Base-by-base conservation (phyloP, 1,139 yeast genomes). In the Saccharomyces hybrid region DNA sequence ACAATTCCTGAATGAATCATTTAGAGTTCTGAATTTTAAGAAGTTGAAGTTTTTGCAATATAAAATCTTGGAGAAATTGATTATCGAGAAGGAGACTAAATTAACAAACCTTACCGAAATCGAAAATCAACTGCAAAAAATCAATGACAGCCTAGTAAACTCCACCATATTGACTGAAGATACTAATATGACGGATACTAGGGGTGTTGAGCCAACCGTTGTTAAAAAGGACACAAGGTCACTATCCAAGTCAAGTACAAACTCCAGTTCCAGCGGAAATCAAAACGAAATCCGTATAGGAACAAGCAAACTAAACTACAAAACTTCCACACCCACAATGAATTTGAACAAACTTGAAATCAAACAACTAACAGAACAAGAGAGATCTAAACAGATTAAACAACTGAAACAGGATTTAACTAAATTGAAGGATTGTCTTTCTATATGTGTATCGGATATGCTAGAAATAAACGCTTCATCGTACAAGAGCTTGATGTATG, bases 1-100 rank as follows among this genome's bases (percentile, higher is more conserved):
- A n/a, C 90, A 88, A 64, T 83, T 85, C 64, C 80, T 93, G 0
- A 75, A 78, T n/a, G 86, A 85, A 2, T 80, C 87, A 2, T 78
- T 86, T 46, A 78, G 81, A 47, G 83, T 91, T 6, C 75, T 86
- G 49, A 83, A 83, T 60, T 93, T 81, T 66, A 82, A 91, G 57
- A 77, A 80, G 48, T 79, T 83, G 62, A 91, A 93, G 67, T 74
- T 82, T 14, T 74, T 82, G 27, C 99, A 93, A 66, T 77, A 79
- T 53, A 79, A 77, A 55, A 71, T 88, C 55, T 77, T 74, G 8
- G 70, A 69, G 50, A 65, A 67, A 14, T 73, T 75, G 0, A 69
- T 73, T 11, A 64, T 66, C 47, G 70, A 68, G 55, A 59, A 74
- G 44, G 58, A 61, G 42, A 57, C 54, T 3, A 61, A 73, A 32